Evolutionary conservation across 1,139 yeast species (phyloP).

Genomic region (Ashbya aceris): DNA sequence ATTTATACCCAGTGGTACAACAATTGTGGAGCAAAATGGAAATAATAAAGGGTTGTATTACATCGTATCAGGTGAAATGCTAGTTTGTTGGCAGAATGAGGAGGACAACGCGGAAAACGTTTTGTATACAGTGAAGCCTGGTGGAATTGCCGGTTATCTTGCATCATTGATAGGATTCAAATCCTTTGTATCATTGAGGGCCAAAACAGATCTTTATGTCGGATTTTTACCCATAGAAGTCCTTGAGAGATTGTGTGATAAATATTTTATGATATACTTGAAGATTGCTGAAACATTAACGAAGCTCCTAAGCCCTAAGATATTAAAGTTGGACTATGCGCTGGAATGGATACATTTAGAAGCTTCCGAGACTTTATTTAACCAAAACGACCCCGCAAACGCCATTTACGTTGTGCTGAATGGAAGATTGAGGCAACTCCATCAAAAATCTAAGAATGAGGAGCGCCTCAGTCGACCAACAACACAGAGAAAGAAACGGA

Average conservation of each 20-base stretch:
- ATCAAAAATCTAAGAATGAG: slow-evolving; percentile 7
- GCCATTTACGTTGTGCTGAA: slow-evolving; percentile 86
- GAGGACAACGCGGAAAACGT: slow-evolving; percentile 31
- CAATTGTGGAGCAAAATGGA: slow-evolving; percentile 54
- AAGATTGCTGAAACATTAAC: slow-evolving; percentile 70
- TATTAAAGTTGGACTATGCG: slow-evolving; percentile 78
- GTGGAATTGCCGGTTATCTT: slow-evolving; percentile 83
- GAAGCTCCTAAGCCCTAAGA: slow-evolving; percentile 52
- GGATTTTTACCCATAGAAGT: slow-evolving; percentile 62
- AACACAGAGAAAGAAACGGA: slow-evolving; percentile 18
- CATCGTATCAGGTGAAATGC: slow-evolving; percentile 68
- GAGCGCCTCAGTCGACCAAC: slow-evolving; percentile 1
- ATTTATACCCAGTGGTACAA: slow-evolving; percentile 44
- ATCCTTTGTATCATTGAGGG: slow-evolving; percentile 63
- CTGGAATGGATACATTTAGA: slow-evolving; percentile 89
- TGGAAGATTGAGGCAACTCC: slow-evolving; percentile 73
- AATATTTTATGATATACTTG: slow-evolving; percentile 64
- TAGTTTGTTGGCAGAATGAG: slow-evolving; percentile 38
- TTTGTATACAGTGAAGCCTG: slow-evolving; percentile 56
- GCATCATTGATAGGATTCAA: slow-evolving; percentile 73
- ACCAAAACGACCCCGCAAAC: slow-evolving; percentile 82
- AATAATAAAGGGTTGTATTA: slow-evolving; percentile 68
- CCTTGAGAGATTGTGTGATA: slow-evolving; percentile 61
- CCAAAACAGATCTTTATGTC: slow-evolving; percentile 50
- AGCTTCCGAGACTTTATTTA: slow-evolving; percentile 73